Evolutionary conservation across 139 green algal genomes (phyloP), one percentile per base, ranked within the genome.

Genomic region (Chlorella sp.): DNA sequence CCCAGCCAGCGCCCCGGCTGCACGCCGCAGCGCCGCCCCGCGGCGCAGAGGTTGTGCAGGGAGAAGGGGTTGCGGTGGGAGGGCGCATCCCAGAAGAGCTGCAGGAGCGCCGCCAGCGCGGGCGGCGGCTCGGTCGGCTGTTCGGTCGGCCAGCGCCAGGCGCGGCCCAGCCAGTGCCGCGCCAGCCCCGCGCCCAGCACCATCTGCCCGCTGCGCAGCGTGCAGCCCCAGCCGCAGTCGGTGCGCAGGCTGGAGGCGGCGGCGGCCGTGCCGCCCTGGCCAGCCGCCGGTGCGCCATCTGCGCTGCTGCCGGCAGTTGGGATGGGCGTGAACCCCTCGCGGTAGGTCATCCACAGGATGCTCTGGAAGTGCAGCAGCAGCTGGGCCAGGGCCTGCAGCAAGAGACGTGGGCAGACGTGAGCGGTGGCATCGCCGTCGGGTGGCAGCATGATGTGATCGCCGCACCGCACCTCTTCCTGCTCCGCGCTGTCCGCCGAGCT

Each of bases 151-250:
- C 73, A 67, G 14, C 91, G 77, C 79, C 64, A 91, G 29, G 41
- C 29, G 2, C 80, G 73, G 3, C 89, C 90, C 11, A 91, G 58
- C 33, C 77, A 33, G 40, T 91, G 80, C 2, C 83, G 86, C 73
- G 88, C 31, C 59, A 97, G 50, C 9, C 72, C 89, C 78, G 92
- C 82, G 6, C 90, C 93, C 33, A 98, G 76, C 14, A 98, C 79
- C 95, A 98, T 98, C 82, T 98, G 95, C 0, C 91, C 94, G 60
- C 86, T 95, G 61, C 95, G 87, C 35, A 98, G 77, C 15, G 96
- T 98, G 85, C 95, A 98, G 42, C 95, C 95, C 95, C 95, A 98
- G 7, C 95, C 95, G 0, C 87, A 86, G 60, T 98, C 95, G 25
- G 66, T 93, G 9, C 79, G 93, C 8, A 95, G 77, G 2, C 64